phyloP scores from a whole-genome alignment of 768 basidiomycete genomes.

The Candolleomyces efflorescens region DNA sequence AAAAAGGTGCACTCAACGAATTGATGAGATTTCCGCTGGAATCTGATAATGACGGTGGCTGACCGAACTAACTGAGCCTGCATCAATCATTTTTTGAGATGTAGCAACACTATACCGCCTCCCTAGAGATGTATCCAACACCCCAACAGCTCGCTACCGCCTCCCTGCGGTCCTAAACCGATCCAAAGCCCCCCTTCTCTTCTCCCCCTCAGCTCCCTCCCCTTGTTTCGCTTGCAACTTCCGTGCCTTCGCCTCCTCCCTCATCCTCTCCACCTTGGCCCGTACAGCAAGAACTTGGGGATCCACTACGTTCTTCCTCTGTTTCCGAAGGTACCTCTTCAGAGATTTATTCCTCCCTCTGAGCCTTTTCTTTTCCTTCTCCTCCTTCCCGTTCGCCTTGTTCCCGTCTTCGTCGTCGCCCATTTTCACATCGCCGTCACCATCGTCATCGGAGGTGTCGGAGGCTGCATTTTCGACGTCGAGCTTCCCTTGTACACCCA shows the following conservation, averaged over 20 bases:
- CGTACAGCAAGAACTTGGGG: slow-evolving; percentile 67
- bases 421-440: slow-evolving; percentile 30
- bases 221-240: slow-evolving; percentile 25
- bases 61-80: no score
- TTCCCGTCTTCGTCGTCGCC: slow-evolving; percentile 36
- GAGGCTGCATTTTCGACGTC: slow-evolving; percentile 38
- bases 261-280: slow-evolving; percentile 59
- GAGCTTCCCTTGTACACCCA: slow-evolving; percentile 69
- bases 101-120: no score
- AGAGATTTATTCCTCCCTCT: slow-evolving; percentile 83
- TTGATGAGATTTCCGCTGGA: no score
- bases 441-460: slow-evolving; percentile 15
- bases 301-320: slow-evolving; percentile 94
- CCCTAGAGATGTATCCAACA: no score
- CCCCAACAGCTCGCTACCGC: no score
- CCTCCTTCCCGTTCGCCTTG: slow-evolving; percentile 29
- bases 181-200: slow-evolving; percentile 37
- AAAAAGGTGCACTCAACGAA: no score
- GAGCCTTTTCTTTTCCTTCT: slow-evolving; percentile 73
- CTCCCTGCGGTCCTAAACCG: slow-evolving; percentile 22
- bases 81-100: no score
- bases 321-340: slow-evolving; percentile 84
- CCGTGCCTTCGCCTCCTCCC: slow-evolving; percentile 49
- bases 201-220: slow-evolving; percentile 15
- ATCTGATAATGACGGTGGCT: no score